Evolutionary conservation across 1,284 basidiomycete species (phyloP), one percentile per base, ranked within the genome.

Genomic region (Somion occarium): DNA sequence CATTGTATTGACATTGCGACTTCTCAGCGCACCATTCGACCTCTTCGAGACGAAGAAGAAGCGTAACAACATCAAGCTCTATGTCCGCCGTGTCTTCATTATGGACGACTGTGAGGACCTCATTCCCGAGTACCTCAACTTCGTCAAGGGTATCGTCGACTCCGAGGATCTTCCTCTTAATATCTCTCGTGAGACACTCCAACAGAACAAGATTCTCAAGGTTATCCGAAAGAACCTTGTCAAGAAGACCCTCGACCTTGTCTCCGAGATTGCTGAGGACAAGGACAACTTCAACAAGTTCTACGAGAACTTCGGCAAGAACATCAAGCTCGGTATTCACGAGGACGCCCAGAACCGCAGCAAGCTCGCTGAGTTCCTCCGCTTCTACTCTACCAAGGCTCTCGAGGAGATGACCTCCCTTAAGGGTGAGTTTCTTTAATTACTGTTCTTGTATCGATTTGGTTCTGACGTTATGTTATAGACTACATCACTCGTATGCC

Each of bases 21-120:
- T 53, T 41, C 49, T 0, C 51, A 93, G 92, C 58, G 94, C 94
- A 43, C 94, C 96, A 51, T 99, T 99, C 73, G 97, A 99, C 69
- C 88, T 99, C 72, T 99, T 99, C 75, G 97, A 99, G 82, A 92
- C 91, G 62, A 99, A 99, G 91, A 99, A 99, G 91, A 99, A 99
- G 87, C 92, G 96, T 68, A 98, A 98, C 85, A 99, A 98, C 90
- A 98, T 99, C 83, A 99, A 99, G 81, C 93, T 99, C 71, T 99
- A 99, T 73, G 97, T 99, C 64, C 94, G 97, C 78, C 93, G 97
- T 55, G 96, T 99, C 65, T 99, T 99, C 82, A 99, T 99, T 82
- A 98, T 97, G 91, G 96, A 99, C 75, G 96, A 99, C 77, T 98
- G 95, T 72, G 97, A 99, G 78, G 97, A 99, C 67, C 79, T 99